Conservation (phyloP, 345 rosid genomes). For the Adansonia digitata region DNA sequence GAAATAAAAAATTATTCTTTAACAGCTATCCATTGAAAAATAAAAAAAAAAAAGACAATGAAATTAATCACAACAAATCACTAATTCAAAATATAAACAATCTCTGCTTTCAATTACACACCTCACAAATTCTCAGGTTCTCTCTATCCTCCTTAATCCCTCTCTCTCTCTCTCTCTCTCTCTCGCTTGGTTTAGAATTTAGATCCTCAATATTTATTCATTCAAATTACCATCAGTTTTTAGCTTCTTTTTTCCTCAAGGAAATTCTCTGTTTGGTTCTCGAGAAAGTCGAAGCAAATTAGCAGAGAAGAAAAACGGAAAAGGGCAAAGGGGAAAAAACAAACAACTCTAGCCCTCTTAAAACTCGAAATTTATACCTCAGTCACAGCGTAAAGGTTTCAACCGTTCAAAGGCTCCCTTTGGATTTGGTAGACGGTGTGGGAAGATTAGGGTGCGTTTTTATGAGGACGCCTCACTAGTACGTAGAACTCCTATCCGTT, state of each 20-base stretch:
- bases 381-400: slow-evolving; percentile 8
- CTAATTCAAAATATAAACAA: not conserved
- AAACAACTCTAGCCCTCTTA: slow-evolving; percentile 20
- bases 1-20: not conserved
- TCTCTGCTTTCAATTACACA: slow-evolving; percentile 18
- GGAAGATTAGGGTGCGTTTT: too few relatives aligned
- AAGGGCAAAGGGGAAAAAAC: slow-evolving; percentile 8
- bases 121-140: slow-evolving; percentile 15
- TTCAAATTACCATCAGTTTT: slow-evolving; percentile 10
- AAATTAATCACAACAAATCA: not conserved
- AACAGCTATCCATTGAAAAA: not conserved
- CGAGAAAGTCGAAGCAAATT: slow-evolving; percentile 33
- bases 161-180: slow-evolving; percentile 3
- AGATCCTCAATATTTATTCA: slow-evolving; percentile 29
- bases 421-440: too few relatives aligned
- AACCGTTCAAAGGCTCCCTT: slow-evolving; percentile 13
- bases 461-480: slow-evolving; percentile 8
- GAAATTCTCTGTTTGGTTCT: slow-evolving; percentile 23
- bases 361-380: slow-evolving; percentile 18
- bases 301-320: slow-evolving; percentile 22
- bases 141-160: too few relatives aligned
- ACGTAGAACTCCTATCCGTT: slow-evolving; percentile 18
- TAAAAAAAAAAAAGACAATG: not conserved
- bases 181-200: slow-evolving; percentile 19
- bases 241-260: not conserved